Percentiles rank a stretch among this genome's conserved stretches.
Conservation (phyloP, 352 stramenopile species). For the Phytophthora pisi region DNA sequence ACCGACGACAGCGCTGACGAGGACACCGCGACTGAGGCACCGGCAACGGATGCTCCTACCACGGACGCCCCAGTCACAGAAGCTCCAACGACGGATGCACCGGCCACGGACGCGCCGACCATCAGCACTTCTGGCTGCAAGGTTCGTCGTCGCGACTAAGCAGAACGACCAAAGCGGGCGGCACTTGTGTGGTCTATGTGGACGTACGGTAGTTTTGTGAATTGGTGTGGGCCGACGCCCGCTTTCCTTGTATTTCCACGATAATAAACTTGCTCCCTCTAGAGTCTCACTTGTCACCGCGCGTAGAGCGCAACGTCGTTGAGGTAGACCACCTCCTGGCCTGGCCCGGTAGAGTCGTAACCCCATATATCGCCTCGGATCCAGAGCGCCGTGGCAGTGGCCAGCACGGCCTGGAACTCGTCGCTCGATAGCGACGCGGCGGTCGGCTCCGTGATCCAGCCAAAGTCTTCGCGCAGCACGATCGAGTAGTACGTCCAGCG, state of each 20-base stretch:
- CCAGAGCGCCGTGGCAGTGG: conserved; percentile 45
- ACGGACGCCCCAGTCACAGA: conserved; percentile 1
- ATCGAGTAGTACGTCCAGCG: conserved; percentile 70
- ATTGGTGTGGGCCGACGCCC: conserved; percentile 7
- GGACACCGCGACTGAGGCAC: not conserved
- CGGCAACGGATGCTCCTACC: not conserved
- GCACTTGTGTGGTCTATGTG: conserved; percentile 10
- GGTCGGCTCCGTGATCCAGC: conserved; percentile 65
- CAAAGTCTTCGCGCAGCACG: conserved; percentile 77
- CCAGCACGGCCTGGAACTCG: conserved; percentile 45
- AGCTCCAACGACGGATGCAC: not conserved
- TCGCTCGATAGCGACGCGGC: conserved; percentile 33
- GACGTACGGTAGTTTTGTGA: conserved; percentile 14
- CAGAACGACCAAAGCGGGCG: not conserved
- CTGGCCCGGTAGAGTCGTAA: conserved; percentile 40
- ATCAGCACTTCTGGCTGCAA: conserved; percentile 37
- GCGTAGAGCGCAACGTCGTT: conserved; percentile 62
- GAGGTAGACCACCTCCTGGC: conserved; percentile 78
- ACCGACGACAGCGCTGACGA: conserved; percentile 5
- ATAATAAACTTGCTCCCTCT: conserved; percentile 23
- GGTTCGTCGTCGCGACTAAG: conserved; percentile 37
- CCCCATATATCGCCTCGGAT: conserved; percentile 77
- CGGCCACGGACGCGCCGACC: conserved; percentile 25
- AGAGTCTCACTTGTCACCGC: conserved; percentile 31
- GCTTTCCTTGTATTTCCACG: conserved; percentile 3